A percentile compares a stretch with the other conserved stretches of the same genome.
These are phyloP conservation scores for Aspergillus sp. DNA, from an alignment of 2,329 filamentous ascomycete species.

Conservation along the genomic window DNA sequence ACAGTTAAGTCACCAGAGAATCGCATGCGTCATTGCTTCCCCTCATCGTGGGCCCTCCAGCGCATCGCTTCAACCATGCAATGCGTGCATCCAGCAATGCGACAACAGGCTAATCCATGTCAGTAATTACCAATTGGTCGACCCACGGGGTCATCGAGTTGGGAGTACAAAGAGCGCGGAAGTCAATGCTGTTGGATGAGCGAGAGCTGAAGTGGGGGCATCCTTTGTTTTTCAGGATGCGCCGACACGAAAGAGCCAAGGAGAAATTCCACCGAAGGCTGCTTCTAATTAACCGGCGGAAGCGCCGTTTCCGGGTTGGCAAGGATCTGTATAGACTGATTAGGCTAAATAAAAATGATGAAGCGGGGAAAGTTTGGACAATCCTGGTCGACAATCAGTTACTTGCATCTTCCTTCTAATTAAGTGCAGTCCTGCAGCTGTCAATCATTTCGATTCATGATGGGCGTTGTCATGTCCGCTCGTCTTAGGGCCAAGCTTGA, in stretches of 20 bases:
- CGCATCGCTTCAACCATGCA: not conserved
- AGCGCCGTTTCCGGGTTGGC: slow-evolving; percentile 1
- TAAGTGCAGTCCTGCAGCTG: too few species aligned
- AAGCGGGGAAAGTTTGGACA: not conserved
- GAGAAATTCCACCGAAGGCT: not conserved
- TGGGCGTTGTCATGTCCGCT: not conserved
- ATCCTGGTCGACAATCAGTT: not conserved
- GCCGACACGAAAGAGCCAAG: not conserved
- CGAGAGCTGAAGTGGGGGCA: not conserved
- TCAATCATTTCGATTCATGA: not conserved
- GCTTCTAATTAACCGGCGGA: slow-evolving; percentile 5
- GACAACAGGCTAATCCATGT: not conserved
- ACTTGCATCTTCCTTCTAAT: too few species aligned
- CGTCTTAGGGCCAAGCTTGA: not conserved
- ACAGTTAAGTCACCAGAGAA: not conserved
- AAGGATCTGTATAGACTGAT: not conserved
- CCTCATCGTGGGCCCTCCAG: not conserved
- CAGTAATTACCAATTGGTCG: not conserved
- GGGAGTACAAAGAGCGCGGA: not conserved
- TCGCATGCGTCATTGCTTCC: slow-evolving; percentile 2
- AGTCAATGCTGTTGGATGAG: not conserved
- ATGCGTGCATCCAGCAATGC: not conserved
- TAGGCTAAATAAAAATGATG: slow-evolving; percentile 5
- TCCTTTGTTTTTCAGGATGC: not conserved
- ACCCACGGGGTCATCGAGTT: not conserved